Base-by-base conservation (phyloP, 192 early-diverging fungal genomes). In the Coemansia sp. region DNA sequence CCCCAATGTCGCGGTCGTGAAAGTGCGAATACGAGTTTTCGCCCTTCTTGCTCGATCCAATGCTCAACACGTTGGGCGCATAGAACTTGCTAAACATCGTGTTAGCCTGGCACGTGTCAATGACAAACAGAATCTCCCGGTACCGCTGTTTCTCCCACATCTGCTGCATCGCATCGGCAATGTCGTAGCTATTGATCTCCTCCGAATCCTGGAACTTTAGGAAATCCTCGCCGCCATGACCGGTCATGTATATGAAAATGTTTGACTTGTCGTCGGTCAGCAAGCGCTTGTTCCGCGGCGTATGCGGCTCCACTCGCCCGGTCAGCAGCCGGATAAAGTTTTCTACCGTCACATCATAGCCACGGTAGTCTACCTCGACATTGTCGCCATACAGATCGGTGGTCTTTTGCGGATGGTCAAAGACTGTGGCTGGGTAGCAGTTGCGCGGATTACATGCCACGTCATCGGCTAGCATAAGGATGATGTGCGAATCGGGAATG, bases 401-500 rank as follows among this genome's bases (percentile, higher is more conserved):
- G 8, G 79, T 58, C 27, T 87, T 78, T 12, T 68, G 82, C 15
- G 88, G 87, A 75, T 94, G 94, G 62, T 96, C 94, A 68, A 85
- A 97, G 1, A 99, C 93, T 0, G 93, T 90, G 0, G 89, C 97
- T 0, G 93, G 91, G 51, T 88, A 88, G 27, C 81, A 83, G 67
- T 99, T 99, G 45, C 97, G 83, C 2, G 94, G 79, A 64, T 99
- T 99, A 79, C 97, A 99, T 0, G 95, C 93, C n/a, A 95, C 88
- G 70, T 99, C 97, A 66, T 99, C 97, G 1, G 94, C 91, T 5
- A 99, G 84, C 94, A 99, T 97, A n/a, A 99, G 84, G 40, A 99
- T 92, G 62, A 99, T 97, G 75, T 96, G 93, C 8, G 90, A 93
- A 70, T 99, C 97, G 0, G 97, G 97, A 53, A 99, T 99, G 20